Base-by-base conservation (phyloP, 2,329 filamentous ascomycete genomes). In the Lachnellula occidentalis region DNA sequence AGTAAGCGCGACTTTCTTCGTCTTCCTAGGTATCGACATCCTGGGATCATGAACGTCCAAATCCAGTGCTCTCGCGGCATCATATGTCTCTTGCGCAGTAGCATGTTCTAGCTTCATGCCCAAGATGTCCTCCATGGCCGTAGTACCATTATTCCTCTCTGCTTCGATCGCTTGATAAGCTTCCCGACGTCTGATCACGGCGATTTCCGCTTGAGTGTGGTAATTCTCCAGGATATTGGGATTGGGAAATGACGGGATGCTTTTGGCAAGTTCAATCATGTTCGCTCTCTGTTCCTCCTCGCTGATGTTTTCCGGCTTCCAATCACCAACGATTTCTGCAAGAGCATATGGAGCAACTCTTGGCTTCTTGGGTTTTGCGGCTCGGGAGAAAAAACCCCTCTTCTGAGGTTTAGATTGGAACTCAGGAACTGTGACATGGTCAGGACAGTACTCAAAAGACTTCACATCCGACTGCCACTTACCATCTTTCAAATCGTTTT, bases 401-500 rank as follows among this genome's bases (percentile, higher is more conserved):
- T 21, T 17, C 34, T 41, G 31, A 14, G 37, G 19, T n/a, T 22
- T 50, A 5, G 48, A 45, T 50, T 58, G 53, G 37, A 63, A 65
- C 39, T 61, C 58, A 4, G 59, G 57, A 2, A 62, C 63, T 64
- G 27, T 21, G 34, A 34, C 8, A 34, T n/a, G 27, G 43, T 61
- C 55, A 60, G 27, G 43, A 60, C 55, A 60, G 53, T 39, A 8
- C 34, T 31, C 5, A 34, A 31, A 34, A 31, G 11, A 9, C 5
- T 14, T 5, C 34, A 19, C 22, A 21, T 5, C n/a, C 1, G 12
- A 12, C 12, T 2, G 22, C 3, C 21, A 58, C 58, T 24, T 45
- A 65, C 65, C 62, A 61, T 64, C 59, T 48, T 55, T 58, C 31
- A 68, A 49, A 36, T 67, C 65, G 17, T 58, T 39, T 37, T 60